phyloP scores from a whole-genome alignment of 169 alveolate genomes.

The Cryptosporidium ryanae region DNA sequence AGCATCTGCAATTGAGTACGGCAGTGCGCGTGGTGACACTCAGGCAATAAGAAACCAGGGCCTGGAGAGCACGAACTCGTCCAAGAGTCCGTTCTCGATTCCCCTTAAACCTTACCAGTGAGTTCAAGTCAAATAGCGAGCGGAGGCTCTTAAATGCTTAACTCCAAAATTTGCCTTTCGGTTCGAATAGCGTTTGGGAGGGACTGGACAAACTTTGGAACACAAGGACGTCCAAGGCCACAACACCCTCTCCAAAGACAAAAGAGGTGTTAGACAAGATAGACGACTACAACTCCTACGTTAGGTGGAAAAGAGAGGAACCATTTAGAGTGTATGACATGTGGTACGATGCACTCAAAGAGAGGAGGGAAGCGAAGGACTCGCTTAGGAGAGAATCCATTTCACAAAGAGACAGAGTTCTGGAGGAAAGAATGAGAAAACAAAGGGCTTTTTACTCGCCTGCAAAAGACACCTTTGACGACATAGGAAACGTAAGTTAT shows the following conservation, averaged over 20 bases:
- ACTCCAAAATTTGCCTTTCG: not conserved
- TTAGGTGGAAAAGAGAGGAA: slow-evolving; percentile 62
- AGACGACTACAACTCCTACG: slow-evolving; percentile 28
- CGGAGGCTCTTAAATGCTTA: too few species aligned
- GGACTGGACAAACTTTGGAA: slow-evolving; percentile 64
- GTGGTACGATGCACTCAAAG: slow-evolving; percentile 67
- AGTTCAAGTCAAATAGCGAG: too few species aligned
- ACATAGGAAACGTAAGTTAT: slow-evolving; percentile 45
- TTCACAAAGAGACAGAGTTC: slow-evolving; percentile 42
- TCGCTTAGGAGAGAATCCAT: slow-evolving; percentile 36
- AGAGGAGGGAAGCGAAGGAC: slow-evolving; percentile 19
- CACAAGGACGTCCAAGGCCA: slow-evolving; percentile 39
- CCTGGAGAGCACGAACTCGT: not conserved
- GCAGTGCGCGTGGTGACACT: not conserved
- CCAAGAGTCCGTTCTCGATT: slow-evolving; percentile 40
- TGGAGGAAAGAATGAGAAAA: slow-evolving; percentile 56
- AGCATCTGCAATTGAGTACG: slow-evolving; percentile 64
- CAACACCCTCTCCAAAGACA: slow-evolving; percentile 56
- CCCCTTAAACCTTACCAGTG: slow-evolving; percentile 72
- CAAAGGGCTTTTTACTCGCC: slow-evolving; percentile 65
- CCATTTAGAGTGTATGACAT: slow-evolving; percentile 55
- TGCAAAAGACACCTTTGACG: slow-evolving; percentile 56
- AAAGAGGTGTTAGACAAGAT: slow-evolving; percentile 34
- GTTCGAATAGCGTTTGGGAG: slow-evolving; percentile 44
- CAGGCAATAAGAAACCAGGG: not conserved